phyloP scores from a whole-genome alignment of 2,329 filamentous ascomycete species.

The Pyrenochaeta sp. region DNA sequence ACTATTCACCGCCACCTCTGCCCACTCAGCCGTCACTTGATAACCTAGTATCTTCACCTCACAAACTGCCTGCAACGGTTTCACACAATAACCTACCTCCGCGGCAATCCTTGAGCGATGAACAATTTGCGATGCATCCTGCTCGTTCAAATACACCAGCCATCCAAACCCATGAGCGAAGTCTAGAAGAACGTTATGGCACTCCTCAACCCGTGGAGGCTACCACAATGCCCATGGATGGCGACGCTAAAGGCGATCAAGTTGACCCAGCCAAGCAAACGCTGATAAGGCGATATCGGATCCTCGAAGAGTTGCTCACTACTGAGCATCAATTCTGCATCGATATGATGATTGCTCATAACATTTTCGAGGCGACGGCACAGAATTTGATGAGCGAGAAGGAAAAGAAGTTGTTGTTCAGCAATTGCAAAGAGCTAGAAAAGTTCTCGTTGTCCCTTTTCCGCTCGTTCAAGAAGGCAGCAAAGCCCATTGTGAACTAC shows the following conservation, averaged over 20 bases:
- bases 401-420: constrained; percentile 89
- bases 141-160: constrained; percentile 31
- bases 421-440: constrained; percentile 90
- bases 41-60: constrained; percentile 12
- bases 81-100: constrained; percentile 18
- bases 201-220: constrained; percentile 22
- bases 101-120: constrained; percentile 15
- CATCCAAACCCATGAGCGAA: constrained; percentile 23
- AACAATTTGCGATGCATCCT: constrained; percentile 31
- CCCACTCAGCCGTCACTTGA: constrained; percentile 28
- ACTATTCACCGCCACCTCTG: constrained; percentile 58
- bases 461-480: constrained; percentile 79
- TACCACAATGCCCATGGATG: constrained; percentile 10
- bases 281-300: constrained; percentile 80
- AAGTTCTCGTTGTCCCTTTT: constrained; percentile 83
- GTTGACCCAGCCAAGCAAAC: constrained; percentile 31
- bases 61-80: constrained; percentile 17
- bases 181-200: constrained; percentile 26
- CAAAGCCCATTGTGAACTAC: constrained; percentile 73
- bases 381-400: constrained; percentile 79
- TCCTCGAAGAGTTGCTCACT: constrained; percentile 90
- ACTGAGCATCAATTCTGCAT: constrained; percentile 90
- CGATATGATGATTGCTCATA: constrained; percentile 96
- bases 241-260: constrained; percentile 22
- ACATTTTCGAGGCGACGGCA: constrained; percentile 96